Evolutionary conservation across 352 stramenopile genomes (phyloP).

Genomic region (Phytophthora macrochlamydospora): DNA sequence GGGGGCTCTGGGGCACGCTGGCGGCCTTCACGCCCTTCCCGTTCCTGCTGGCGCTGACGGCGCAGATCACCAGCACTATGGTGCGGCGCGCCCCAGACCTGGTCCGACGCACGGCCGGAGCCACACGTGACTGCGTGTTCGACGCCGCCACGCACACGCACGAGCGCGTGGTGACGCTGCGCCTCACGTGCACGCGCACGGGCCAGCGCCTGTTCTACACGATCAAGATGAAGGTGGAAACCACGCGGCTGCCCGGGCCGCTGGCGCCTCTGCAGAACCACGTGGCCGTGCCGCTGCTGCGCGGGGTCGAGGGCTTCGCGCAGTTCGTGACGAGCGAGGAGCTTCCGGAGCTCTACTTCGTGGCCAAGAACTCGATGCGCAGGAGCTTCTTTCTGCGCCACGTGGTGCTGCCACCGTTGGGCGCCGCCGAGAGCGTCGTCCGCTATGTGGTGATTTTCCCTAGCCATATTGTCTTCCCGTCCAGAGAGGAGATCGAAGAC

Average conservation of each 20-base stretch:
- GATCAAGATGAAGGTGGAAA: slow-evolving; percentile 66
- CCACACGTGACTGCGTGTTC: slow-evolving; percentile 68
- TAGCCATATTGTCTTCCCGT: slow-evolving; percentile 79
- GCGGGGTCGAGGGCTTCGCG: slow-evolving; percentile 68
- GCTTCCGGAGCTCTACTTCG: slow-evolving; percentile 84
- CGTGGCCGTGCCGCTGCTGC: slow-evolving; percentile 64
- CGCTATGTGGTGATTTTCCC: slow-evolving; percentile 80
- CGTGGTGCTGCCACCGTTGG: slow-evolving; percentile 70
- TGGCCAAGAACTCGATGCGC: slow-evolving; percentile 82
- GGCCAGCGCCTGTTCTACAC: slow-evolving; percentile 73
- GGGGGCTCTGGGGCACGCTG: slow-evolving; percentile 44
- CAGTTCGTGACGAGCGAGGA: slow-evolving; percentile 87
- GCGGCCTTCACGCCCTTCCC: slow-evolving; percentile 79
- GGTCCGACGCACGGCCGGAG: slow-evolving; percentile 68
- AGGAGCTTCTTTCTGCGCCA: slow-evolving; percentile 67
- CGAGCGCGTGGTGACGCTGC: slow-evolving; percentile 57
- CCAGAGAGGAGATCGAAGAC: slow-evolving; percentile 75
- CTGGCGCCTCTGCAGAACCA: slow-evolving; percentile 62
- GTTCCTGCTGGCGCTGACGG: slow-evolving; percentile 69
- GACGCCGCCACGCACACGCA: slow-evolving; percentile 61
- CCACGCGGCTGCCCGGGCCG: slow-evolving; percentile 43
- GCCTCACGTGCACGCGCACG: slow-evolving; percentile 59
- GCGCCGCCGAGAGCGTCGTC: slow-evolving; percentile 68
- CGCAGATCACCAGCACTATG: slow-evolving; percentile 76
- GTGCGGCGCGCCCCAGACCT: slow-evolving; percentile 78